phyloP scores from a whole-genome alignment of 176 grass and related monocot genomes.

The Leersia perrieri region DNA sequence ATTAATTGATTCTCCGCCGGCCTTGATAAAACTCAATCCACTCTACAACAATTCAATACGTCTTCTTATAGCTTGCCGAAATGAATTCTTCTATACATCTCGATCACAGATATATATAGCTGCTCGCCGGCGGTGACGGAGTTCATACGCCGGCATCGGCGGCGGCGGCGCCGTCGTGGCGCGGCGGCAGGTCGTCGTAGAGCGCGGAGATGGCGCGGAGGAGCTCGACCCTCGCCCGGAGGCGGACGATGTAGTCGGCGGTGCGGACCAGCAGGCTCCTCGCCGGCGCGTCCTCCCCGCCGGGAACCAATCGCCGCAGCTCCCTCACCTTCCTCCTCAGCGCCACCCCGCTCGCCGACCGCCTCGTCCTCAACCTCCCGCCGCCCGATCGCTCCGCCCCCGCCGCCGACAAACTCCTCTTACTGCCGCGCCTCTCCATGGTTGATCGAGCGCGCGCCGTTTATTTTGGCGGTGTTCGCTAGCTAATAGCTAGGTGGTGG shows the following conservation, averaged over 20 bases:
- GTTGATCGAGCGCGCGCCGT: too few relatives aligned
- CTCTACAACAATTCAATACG: neutral
- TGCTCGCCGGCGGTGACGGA: neutral
- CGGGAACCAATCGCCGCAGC: constrained; percentile 67
- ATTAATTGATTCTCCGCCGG: neutral
- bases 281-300: constrained; percentile 36
- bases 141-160: neutral
- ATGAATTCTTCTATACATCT: constrained; percentile 11
- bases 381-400: neutral
- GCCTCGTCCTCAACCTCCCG: neutral
- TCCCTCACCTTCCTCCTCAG: constrained; percentile 65
- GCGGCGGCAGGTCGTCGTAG: constrained; percentile 6
- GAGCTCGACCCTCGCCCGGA: constrained; percentile 55
- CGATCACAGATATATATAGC: neutral
- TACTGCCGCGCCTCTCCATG: constrained; percentile 14
- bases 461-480: too few relatives aligned
- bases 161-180: neutral
- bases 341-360: constrained; percentile 11
- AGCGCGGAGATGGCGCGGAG: constrained; percentile 45
- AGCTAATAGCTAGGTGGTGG: too few relatives aligned
- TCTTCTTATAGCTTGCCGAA: neutral
- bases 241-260: constrained; percentile 57
- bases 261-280: constrained; percentile 48
- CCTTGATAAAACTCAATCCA: neutral
- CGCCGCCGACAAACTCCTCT: neutral